A percentile compares a stretch with the other conserved stretches of the same genome.
These are phyloP conservation scores for Nicotiana rustica DNA, from an alignment of 305 asterid species.

Conservation along the genomic window DNA sequence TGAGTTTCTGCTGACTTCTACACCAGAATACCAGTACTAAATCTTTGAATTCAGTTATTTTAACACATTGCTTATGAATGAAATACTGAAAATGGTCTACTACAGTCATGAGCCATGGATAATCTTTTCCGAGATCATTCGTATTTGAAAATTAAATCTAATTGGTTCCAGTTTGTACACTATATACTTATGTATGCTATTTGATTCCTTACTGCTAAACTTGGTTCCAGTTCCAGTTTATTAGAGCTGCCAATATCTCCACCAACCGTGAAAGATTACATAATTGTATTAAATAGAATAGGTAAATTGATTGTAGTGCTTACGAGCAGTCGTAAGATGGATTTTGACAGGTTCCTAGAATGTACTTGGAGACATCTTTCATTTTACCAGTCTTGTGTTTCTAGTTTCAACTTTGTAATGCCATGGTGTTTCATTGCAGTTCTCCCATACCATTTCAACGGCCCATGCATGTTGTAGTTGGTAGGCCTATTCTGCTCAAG, in stretches of 20 bases:
- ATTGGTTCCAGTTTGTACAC: background rate
- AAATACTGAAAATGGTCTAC: background rate
- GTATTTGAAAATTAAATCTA: background rate
- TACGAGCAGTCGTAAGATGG: background rate
- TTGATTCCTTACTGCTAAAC: background rate
- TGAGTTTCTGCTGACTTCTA: background rate
- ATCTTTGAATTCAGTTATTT: background rate
- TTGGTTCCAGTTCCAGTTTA: background rate
- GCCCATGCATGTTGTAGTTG: constrained; percentile 93
- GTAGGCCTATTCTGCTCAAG: constrained; percentile 71
- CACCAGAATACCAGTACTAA: background rate
- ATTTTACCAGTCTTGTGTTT: background rate
- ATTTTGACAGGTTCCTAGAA: background rate
- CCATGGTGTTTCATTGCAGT: constrained; percentile 53
- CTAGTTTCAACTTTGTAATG: background rate
- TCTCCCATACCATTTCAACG: constrained; percentile 82
- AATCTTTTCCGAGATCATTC: too few relatives aligned
- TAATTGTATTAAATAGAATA: background rate
- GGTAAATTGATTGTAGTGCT: background rate
- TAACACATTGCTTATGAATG: background rate
- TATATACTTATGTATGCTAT: background rate
- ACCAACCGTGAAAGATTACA: background rate
- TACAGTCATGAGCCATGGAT: background rate
- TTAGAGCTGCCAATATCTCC: background rate
- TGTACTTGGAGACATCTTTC: background rate